These are phyloP conservation scores for Metschnikowia rubicola DNA, from an alignment of 805 yeast species.

Conservation along the genomic window DNA sequence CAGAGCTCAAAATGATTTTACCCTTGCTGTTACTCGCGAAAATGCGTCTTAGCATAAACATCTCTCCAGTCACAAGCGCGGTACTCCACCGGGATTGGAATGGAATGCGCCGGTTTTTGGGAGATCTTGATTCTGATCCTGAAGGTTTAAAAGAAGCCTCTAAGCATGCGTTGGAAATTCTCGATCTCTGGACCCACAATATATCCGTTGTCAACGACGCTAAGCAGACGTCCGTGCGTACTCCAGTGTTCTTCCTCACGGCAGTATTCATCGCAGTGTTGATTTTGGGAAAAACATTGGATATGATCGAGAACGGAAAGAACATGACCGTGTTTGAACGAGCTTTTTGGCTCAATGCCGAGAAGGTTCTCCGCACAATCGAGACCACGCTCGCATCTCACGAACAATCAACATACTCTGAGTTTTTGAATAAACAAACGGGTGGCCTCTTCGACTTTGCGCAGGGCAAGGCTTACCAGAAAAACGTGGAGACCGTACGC, in stretches of 20 bases:
- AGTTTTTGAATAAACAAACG: conserved; percentile 54
- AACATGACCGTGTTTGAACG: conserved; percentile 47
- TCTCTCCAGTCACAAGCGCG: conserved; percentile 56
- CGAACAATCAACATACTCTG: conserved; percentile 54
- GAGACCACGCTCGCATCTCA: conserved; percentile 55
- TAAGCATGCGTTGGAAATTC: conserved; percentile 52
- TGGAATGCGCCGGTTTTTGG: conserved; percentile 55
- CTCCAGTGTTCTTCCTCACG: conserved; percentile 73
- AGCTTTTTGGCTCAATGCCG: conserved; percentile 61
- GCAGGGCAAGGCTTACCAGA: conserved; percentile 11
- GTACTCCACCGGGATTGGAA: conserved; percentile 69
- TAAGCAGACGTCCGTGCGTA: conserved; percentile 62
- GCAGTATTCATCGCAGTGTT: conserved; percentile 63
- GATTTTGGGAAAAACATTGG: conserved; percentile 60
- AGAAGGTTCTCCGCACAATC: conserved; percentile 54
- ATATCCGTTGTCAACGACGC: conserved; percentile 64
- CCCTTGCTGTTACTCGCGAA: conserved; percentile 67
- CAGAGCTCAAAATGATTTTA: conserved; percentile 59
- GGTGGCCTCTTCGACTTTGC: conserved; percentile 51
- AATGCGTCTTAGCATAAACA: conserved; percentile 57
- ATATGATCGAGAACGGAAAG: conserved; percentile 43
- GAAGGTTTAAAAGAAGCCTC: conserved; percentile 66
- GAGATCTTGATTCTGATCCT: conserved; percentile 45
- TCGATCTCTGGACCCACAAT: conserved; percentile 69
- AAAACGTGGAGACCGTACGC: conserved; percentile 8